Conservation (phyloP, 2,329 filamentous ascomycete species). For the Aspergillus tanneri region DNA sequence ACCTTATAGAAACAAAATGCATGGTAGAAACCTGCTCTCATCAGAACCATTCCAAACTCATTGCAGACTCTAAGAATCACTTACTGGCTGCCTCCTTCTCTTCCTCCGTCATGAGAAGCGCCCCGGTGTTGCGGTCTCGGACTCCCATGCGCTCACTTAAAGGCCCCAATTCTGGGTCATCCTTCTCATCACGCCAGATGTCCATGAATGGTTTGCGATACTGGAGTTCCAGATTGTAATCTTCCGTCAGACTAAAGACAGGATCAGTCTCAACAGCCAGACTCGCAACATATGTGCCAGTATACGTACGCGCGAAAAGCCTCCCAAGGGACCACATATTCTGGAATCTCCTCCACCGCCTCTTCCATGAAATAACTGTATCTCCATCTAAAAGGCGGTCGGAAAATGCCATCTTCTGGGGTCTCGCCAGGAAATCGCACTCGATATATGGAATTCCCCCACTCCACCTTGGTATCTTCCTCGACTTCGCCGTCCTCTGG, state of each 20-base stretch:
- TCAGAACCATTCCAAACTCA: background rate
- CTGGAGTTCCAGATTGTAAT: slow-evolving; percentile 93
- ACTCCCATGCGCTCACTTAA: slow-evolving; percentile 97
- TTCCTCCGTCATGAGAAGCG: slow-evolving; percentile 71
- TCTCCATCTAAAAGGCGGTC: slow-evolving; percentile 95
- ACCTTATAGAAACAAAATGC: slow-evolving; percentile 98
- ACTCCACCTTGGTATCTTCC: slow-evolving; percentile 68
- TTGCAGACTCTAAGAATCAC: slow-evolving; percentile 18
- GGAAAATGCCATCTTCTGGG: slow-evolving; percentile 83
- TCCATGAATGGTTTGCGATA: slow-evolving; percentile 90
- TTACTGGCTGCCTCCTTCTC: slow-evolving; percentile 84
- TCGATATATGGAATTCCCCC: slow-evolving; percentile 90
- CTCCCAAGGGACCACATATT: slow-evolving; percentile 98
- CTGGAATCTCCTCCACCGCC: slow-evolving; percentile 91
- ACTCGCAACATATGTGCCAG: too few relatives aligned
- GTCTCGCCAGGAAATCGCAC: slow-evolving; percentile 84
- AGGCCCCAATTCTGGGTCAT: slow-evolving; percentile 75
- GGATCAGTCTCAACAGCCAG: too few relatives aligned
- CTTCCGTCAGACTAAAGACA: slow-evolving; percentile 67
- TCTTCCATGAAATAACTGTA: slow-evolving; percentile 96
- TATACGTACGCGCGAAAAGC: slow-evolving; percentile 72
- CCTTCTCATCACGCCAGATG: slow-evolving; percentile 88
- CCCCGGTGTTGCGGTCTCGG: slow-evolving; percentile 65
- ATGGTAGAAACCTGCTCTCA: slow-evolving; percentile 68
- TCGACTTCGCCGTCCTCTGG: slow-evolving; percentile 52